Evolutionary conservation across 2,329 filamentous ascomycete species (phyloP).

Genomic region (Penicillium rolfsii): DNA sequence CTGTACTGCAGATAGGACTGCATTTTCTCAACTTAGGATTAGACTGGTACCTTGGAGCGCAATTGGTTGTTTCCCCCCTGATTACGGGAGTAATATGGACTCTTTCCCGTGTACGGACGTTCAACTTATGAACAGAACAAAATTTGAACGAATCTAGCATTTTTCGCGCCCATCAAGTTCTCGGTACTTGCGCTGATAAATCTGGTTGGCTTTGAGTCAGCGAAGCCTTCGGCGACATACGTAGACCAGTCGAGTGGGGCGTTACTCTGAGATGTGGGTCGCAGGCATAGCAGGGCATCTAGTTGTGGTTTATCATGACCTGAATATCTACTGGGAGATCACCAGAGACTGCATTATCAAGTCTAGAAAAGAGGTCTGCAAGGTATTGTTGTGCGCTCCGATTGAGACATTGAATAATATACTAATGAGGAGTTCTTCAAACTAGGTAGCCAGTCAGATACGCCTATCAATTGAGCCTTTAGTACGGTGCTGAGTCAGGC

Average conservation of each 20-base stretch:
- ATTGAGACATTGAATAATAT: neutral
- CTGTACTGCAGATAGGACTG: conserved; percentile 33
- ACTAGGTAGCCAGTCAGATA: neutral
- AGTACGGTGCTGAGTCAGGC: too few species aligned
- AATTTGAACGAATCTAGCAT: neutral
- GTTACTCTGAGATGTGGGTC: neutral
- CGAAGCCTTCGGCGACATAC: neutral
- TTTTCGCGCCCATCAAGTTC: neutral
- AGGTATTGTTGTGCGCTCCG: too few species aligned
- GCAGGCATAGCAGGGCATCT: neutral
- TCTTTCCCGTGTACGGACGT: neutral
- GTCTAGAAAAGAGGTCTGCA: neutral
- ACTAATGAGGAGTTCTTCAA: neutral
- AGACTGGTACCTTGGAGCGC: conserved; percentile 14
- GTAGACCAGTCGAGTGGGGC: neutral
- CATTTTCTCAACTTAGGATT: conserved; percentile 22
- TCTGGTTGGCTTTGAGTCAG: neutral
- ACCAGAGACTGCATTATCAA: neutral
- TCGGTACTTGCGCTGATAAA: neutral
- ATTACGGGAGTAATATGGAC: neutral
- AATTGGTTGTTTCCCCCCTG: conserved; percentile 19
- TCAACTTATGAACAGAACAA: neutral
- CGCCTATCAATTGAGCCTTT: too few species aligned
- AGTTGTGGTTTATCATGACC: neutral
- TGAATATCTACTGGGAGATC: neutral